Conservation (phyloP, 1,284 basidiomycete species). For the Ganoderma leucocontextum region DNA sequence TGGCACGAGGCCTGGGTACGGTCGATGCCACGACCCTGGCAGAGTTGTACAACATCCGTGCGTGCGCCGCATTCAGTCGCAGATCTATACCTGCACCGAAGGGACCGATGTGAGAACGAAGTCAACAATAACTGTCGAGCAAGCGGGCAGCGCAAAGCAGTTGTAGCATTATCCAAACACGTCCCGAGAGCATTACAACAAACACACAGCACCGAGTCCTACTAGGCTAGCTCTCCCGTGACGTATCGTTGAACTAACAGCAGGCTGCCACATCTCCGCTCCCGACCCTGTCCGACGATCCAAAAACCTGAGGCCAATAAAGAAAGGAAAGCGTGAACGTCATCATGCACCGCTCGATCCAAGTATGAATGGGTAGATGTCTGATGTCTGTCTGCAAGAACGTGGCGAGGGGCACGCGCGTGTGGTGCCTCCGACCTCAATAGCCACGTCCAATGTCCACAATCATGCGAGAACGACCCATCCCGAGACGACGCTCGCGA, state of each 20-base stretch:
- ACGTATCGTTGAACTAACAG: no score
- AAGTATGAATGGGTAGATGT: neutral
- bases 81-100: neutral
- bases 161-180: neutral
- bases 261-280: neutral
- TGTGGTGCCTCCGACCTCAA: neutral
- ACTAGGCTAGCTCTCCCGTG: neutral
- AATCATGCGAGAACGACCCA: constrained; percentile 22
- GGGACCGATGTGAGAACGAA: neutral
- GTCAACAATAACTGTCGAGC: neutral
- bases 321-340: neutral
- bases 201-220: neutral
- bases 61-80: neutral
- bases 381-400: neutral
- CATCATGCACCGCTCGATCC: constrained; percentile 5
- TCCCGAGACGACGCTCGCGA: constrained; percentile 21
- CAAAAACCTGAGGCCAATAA: neutral
- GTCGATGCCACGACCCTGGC: neutral
- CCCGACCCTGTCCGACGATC: constrained; percentile 3
- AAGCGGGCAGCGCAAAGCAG: neutral
- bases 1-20: neutral
- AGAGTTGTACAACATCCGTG: neutral
- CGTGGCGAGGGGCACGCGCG: neutral
- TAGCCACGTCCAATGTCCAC: neutral
- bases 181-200: constrained; percentile 3